phyloP scores from a whole-genome alignment of 2,329 filamentous ascomycete genomes.

The Trichoderma endophyticum region DNA sequence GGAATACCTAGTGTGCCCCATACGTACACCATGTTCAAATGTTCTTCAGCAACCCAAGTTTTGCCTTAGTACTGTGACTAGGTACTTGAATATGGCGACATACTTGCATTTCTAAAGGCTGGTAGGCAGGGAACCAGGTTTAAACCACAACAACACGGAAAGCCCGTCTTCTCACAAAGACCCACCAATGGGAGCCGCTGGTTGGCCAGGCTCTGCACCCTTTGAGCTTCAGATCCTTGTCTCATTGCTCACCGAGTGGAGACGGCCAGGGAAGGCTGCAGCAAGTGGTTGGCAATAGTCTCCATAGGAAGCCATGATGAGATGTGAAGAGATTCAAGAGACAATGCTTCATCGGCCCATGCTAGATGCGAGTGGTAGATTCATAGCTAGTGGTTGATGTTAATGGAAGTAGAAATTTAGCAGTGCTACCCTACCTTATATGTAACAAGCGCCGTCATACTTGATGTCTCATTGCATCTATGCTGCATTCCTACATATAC shows the following conservation, averaged over 20 bases:
- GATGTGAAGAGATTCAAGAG: background rate
- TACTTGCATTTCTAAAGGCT: background rate
- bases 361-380: background rate
- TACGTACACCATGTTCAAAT: background rate
- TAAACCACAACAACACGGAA: background rate
- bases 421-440: background rate
- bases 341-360: background rate
- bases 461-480: background rate
- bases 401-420: background rate
- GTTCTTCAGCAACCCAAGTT: background rate
- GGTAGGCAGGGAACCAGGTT: background rate
- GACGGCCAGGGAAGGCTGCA: background rate
- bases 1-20: background rate
- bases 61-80: background rate
- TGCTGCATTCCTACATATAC: background rate
- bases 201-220: constrained; percentile 2
- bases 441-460: background rate
- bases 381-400: background rate
- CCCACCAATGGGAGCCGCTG: background rate
- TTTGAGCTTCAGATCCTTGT: constrained; percentile 6
- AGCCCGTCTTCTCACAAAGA: background rate
- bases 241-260: constrained; percentile 14
- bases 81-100: background rate
- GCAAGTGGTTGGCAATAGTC: background rate
- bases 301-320: background rate